Conservation (phyloP, 306 rosid genomes). For the Quillaja saponaria region DNA sequence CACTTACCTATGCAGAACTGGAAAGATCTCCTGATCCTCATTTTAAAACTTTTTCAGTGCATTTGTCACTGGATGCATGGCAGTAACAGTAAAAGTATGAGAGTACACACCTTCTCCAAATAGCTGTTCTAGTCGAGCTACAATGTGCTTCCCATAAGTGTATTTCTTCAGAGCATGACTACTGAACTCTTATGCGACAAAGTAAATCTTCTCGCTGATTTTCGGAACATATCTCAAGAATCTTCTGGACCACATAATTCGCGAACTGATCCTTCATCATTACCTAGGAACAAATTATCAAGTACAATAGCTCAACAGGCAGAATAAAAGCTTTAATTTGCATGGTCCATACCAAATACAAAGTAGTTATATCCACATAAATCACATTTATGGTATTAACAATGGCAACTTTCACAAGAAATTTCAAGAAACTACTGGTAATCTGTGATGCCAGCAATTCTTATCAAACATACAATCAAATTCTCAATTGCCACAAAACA, state of each 20-base stretch:
- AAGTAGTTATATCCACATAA: neutral
- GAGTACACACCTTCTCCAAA: conserved; percentile 44
- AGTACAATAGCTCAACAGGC: neutral
- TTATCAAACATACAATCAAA: no score
- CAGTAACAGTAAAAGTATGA: neutral
- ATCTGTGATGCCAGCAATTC: conserved; percentile 1
- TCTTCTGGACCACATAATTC: conserved; percentile 52
- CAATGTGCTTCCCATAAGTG: conserved; percentile 52
- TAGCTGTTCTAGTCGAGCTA: conserved; percentile 45
- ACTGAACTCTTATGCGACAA: conserved; percentile 40
- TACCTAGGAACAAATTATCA: conserved; percentile 8
- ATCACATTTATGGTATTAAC: neutral
- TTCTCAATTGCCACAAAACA: no score
- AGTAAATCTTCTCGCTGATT: conserved; percentile 36
- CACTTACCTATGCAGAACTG: no score
- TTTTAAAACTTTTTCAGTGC: no score
- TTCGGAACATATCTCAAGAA: conserved; percentile 42
- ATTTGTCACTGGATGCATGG: no score
- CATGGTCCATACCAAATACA: neutral
- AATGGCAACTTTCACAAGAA: neutral
- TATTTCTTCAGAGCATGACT: conserved; percentile 48
- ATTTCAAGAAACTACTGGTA: conserved; percentile 1
- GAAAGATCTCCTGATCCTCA: no score
- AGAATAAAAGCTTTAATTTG: neutral
- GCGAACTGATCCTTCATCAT: conserved; percentile 56